Conservation (phyloP, 305 asterid genomes). For the Caryopteris hybrid region DNA sequence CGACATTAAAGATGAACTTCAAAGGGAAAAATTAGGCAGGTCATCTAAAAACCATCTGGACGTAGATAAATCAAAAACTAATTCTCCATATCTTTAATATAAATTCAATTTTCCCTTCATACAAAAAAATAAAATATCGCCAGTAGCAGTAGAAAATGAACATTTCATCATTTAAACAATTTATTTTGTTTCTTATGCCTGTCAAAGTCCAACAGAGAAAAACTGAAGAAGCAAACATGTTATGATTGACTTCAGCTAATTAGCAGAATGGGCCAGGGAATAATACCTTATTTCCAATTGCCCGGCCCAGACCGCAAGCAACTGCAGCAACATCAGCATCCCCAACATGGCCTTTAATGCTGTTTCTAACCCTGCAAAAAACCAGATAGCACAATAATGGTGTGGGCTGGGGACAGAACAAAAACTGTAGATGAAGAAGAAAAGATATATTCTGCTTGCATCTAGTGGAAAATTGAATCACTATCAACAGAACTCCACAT, state of each 20-base stretch:
- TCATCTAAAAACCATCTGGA: neutral
- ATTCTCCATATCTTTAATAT: neutral
- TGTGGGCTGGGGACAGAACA: neutral
- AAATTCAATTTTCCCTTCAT: neutral
- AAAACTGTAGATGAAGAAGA: conserved; percentile 1
- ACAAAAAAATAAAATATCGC: too few species aligned
- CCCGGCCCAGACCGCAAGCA: conserved; percentile 96
- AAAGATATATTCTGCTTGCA: neutral
- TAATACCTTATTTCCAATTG: conserved; percentile 89
- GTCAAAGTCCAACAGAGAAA: neutral
- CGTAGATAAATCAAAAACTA: neutral
- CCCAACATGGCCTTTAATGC: conserved; percentile 62
- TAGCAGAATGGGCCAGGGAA: conserved; percentile 6
- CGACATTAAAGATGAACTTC: neutral
- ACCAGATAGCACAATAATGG: conserved; percentile 3
- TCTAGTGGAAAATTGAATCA: conserved; percentile 4
- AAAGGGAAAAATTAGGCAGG: neutral
- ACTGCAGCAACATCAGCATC: conserved; percentile 98
- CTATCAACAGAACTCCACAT: conserved; percentile 4
- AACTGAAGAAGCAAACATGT: neutral
- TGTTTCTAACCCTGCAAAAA: conserved; percentile 68
- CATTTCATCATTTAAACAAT: neutral
- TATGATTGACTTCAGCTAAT: conserved; percentile 1
- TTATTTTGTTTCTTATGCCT: neutral
- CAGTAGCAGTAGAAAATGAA: neutral